These are phyloP conservation scores for Coemansia sp. DNA, from an alignment of 192 early-diverging fungal genomes.

Conservation along the genomic window DNA sequence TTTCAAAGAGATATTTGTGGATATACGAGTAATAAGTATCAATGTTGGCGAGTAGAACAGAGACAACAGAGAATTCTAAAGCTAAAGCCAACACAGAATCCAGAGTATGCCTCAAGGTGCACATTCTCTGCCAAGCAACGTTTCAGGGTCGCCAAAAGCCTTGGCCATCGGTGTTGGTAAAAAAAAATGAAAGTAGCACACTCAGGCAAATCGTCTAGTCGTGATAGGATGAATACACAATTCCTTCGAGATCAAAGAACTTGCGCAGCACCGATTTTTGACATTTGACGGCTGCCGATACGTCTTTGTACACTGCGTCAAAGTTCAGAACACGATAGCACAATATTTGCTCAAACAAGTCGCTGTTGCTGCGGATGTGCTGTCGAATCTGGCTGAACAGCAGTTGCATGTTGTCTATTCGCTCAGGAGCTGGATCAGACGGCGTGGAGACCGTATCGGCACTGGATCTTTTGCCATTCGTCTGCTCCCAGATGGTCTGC, in stretches of 20 bases:
- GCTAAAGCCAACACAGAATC: neutral
- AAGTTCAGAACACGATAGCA: constrained; percentile 42
- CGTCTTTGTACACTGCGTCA: constrained; percentile 17
- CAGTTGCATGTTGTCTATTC: neutral
- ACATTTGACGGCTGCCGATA: constrained; percentile 16
- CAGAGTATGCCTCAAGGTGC: neutral
- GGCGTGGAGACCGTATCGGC: neutral
- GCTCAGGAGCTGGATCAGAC: neutral
- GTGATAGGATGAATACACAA: constrained; percentile 23
- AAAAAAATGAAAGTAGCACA: constrained; percentile 10
- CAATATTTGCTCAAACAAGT: constrained; percentile 25
- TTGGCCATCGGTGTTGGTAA: neutral
- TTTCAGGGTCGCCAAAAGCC: neutral
- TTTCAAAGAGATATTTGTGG: constrained; percentile 5
- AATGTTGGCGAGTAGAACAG: neutral
- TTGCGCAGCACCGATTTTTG: constrained; percentile 23
- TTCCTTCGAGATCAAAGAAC: constrained; percentile 41
- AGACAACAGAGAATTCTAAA: neutral
- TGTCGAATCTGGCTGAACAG: constrained; percentile 7
- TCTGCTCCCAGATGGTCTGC: constrained; percentile 24
- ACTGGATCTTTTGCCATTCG: neutral
- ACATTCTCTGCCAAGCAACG: constrained; percentile 12
- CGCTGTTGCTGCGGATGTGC: constrained; percentile 24
- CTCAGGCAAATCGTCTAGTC: neutral
- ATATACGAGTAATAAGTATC: neutral